A percentile compares a stretch with the other conserved stretches of the same genome.
These are phyloP conservation scores for Salix udensis DNA, from an alignment of 345 rosid species.

Conservation along the genomic window DNA sequence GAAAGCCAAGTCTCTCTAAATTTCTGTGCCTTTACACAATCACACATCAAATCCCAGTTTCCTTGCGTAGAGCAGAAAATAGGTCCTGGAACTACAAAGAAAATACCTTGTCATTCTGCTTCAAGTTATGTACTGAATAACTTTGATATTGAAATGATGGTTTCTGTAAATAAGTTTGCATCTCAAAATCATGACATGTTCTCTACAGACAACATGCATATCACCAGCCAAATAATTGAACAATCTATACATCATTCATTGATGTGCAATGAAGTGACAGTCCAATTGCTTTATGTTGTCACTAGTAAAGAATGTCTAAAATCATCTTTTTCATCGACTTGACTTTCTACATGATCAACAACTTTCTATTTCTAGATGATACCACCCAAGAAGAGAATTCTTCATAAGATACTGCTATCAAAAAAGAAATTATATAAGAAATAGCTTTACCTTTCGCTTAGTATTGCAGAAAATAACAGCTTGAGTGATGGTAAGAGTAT, in stretches of 20 bases:
- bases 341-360: too few species aligned
- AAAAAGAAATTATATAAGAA: neutral
- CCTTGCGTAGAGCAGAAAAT: neutral
- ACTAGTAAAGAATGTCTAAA: neutral
- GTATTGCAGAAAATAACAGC: slow-evolving; percentile 99
- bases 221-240: neutral
- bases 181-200: neutral
- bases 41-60: neutral
- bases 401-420: neutral
- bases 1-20: neutral
- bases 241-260: neutral
- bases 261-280: neutral
- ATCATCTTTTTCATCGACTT: too few species aligned
- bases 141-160: neutral
- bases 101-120: neutral
- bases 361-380: too few species aligned
- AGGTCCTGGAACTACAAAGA: neutral
- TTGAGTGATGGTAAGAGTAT: slow-evolving; percentile 88
- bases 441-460: slow-evolving; percentile 65
- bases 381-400: neutral
- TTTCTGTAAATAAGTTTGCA: neutral
- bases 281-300: neutral
- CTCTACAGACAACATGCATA: neutral
- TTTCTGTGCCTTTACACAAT: neutral
- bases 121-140: neutral